phyloP scores from a whole-genome alignment of 768 basidiomycete species.

The Suillus fuscotomentosus region DNA sequence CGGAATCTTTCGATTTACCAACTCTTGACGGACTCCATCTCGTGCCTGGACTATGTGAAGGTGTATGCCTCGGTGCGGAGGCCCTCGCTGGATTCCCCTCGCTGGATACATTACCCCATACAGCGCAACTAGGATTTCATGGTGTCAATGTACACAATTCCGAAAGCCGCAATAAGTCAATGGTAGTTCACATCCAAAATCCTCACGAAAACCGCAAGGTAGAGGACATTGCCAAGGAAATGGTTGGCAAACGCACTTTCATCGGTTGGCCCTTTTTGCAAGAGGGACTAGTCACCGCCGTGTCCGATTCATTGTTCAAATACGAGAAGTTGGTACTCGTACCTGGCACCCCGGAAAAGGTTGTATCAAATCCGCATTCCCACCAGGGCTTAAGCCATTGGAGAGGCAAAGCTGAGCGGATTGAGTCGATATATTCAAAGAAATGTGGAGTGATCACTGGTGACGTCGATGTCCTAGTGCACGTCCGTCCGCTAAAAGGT shows the following conservation, averaged over 20 bases:
- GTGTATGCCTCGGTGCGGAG: constrained; percentile 79
- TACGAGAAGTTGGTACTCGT: constrained; percentile 71
- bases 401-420: constrained; percentile 78
- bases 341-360: constrained; percentile 48
- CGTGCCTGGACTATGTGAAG: constrained; percentile 83
- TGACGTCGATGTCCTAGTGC: constrained; percentile 73
- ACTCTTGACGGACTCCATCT: constrained; percentile 83
- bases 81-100: constrained; percentile 97
- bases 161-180: constrained; percentile 90
- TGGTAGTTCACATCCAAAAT: constrained; percentile 85
- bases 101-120: constrained; percentile 82
- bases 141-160: constrained; percentile 91
- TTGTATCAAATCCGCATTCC: constrained; percentile 72
- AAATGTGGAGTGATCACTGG: constrained; percentile 85
- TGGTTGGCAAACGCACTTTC: constrained; percentile 78
- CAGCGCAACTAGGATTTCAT: constrained; percentile 75
- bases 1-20: constrained; percentile 86
- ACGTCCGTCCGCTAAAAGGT: constrained; percentile 93
- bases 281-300: constrained; percentile 83
- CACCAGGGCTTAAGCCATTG: constrained; percentile 68
- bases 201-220: constrained; percentile 64
- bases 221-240: constrained; percentile 69
- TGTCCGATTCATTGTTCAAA: constrained; percentile 85
- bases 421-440: constrained; percentile 87
- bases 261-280: constrained; percentile 94